phyloP scores from a whole-genome alignment of 768 basidiomycete species.

The Termitomyces sp. region DNA sequence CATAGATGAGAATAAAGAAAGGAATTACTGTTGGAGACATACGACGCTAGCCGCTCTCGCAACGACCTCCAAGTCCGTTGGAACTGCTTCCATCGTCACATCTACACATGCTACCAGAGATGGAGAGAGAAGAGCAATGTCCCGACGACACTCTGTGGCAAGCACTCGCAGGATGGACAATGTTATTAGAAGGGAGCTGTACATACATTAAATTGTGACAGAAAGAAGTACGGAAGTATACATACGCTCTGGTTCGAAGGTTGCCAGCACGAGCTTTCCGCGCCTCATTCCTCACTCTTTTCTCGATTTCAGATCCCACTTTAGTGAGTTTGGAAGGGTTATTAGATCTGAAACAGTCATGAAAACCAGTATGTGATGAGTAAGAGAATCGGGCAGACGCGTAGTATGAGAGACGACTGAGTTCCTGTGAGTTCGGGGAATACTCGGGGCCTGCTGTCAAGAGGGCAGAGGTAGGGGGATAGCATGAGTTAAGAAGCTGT shows the following conservation, averaged over 20 bases:
- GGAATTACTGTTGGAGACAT: slow-evolving; percentile 25
- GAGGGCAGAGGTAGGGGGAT: slow-evolving; percentile 75
- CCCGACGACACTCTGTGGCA: slow-evolving; percentile 83
- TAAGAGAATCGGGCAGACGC: slow-evolving; percentile 37
- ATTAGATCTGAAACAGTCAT: slow-evolving; percentile 47
- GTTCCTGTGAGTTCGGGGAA: slow-evolving; percentile 79
- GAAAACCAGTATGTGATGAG: neutral
- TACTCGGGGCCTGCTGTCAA: slow-evolving; percentile 74
- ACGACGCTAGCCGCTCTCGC: slow-evolving; percentile 81
- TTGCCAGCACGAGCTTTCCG: slow-evolving; percentile 74
- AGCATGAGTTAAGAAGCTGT: slow-evolving; percentile 80
- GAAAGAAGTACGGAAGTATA: slow-evolving; percentile 10
- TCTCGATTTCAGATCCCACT: slow-evolving; percentile 73
- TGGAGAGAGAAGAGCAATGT: slow-evolving; percentile 71
- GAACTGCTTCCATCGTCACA: slow-evolving; percentile 47
- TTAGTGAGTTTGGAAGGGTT: slow-evolving; percentile 78
- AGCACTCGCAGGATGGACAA: slow-evolving; percentile 79
- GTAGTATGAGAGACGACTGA: slow-evolving; percentile 84
- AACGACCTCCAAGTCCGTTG: slow-evolving; percentile 69
- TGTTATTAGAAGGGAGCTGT: slow-evolving; percentile 76
- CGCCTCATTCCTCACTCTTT: slow-evolving; percentile 61
- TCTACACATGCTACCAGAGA: slow-evolving; percentile 67
- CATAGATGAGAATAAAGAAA: neutral
- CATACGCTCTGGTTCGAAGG: slow-evolving; percentile 76
- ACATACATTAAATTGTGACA: slow-evolving; percentile 7